Percentiles rank a stretch among this genome's conserved stretches.
These are phyloP conservation scores for Seiridium cupressi DNA, from an alignment of 2,329 filamentous ascomycete species.

Conservation along the genomic window DNA sequence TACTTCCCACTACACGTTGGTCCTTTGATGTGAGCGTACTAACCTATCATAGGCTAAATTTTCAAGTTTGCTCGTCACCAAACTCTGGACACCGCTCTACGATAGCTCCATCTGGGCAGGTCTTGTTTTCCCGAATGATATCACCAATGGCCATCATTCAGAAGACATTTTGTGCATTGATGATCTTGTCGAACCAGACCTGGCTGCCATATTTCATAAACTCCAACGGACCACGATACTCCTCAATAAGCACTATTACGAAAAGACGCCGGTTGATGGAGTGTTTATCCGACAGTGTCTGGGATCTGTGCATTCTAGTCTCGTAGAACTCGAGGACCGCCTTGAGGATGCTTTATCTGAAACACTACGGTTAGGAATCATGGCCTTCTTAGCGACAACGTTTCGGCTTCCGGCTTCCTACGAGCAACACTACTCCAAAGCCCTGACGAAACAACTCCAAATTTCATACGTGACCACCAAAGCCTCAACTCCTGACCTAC, in stretches of 20 bases:
- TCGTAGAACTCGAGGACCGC: background rate
- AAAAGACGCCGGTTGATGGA: background rate
- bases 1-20: background rate
- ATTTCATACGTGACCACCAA: background rate
- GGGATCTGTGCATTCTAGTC: background rate
- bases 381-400: background rate
- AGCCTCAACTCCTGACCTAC: background rate
- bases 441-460: background rate
- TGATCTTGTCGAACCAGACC: background rate
- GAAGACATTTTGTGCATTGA: background rate
- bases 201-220: background rate
- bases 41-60: background rate
- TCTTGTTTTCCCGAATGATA: background rate
- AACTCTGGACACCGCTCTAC: conserved; percentile 1
- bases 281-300: background rate
- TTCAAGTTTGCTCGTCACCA: conserved; percentile 1
- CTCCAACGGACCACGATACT: conserved; percentile 1
- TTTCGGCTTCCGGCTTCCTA: background rate
- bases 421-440: background rate
- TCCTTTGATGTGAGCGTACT: background rate
- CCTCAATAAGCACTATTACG: conserved; percentile 1
- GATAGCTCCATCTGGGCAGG: background rate
- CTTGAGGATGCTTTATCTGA: background rate
- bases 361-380: background rate
- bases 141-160: background rate